phyloP scores from a whole-genome alignment of 2,329 filamentous ascomycete species.

The Monosporascus ibericus region DNA sequence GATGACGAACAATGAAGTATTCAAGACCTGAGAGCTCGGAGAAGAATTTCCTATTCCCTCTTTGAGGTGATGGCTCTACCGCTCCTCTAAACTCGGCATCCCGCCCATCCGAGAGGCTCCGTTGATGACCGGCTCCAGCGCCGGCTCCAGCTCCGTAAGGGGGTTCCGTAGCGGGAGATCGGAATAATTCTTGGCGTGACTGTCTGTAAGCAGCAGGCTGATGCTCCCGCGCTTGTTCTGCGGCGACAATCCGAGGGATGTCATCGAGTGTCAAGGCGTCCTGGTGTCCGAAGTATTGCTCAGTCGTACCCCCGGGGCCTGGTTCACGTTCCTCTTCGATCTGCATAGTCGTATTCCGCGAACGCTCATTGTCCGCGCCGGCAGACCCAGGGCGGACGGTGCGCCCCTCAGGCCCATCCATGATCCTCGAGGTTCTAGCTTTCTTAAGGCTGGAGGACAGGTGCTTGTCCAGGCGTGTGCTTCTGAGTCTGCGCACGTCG shows the following conservation, averaged over 20 bases:
- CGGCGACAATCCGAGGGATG: slow-evolving; percentile 90
- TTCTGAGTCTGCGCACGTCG: slow-evolving; percentile 85
- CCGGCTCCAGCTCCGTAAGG: slow-evolving; percentile 50
- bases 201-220: slow-evolving; percentile 74
- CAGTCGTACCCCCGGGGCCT: slow-evolving; percentile 63
- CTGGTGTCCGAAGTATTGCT: slow-evolving; percentile 81
- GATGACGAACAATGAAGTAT: slow-evolving; percentile 94
- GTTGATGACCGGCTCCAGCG: slow-evolving; percentile 51
- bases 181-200: slow-evolving; percentile 63
- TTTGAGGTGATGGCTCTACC: slow-evolving; percentile 48
- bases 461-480: slow-evolving; percentile 89
- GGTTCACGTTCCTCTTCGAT: slow-evolving; percentile 74
- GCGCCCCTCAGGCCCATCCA: slow-evolving; percentile 74
- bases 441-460: slow-evolving; percentile 89
- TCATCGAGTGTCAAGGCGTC: slow-evolving; percentile 93
- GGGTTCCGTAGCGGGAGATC: slow-evolving; percentile 50
- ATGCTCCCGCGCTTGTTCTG: slow-evolving; percentile 90
- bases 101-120: slow-evolving; percentile 50
- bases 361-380: slow-evolving; percentile 50
- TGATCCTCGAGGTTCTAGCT: slow-evolving; percentile 82
- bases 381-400: slow-evolving; percentile 65
- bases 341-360: slow-evolving; percentile 55
- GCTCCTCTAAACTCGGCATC: slow-evolving; percentile 43
- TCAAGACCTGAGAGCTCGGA: slow-evolving; percentile 92
- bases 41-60: slow-evolving; percentile 73